These are phyloP conservation scores for Penicillium sp. DNA, from an alignment of 2,329 filamentous ascomycete genomes.

Conservation along the genomic window DNA sequence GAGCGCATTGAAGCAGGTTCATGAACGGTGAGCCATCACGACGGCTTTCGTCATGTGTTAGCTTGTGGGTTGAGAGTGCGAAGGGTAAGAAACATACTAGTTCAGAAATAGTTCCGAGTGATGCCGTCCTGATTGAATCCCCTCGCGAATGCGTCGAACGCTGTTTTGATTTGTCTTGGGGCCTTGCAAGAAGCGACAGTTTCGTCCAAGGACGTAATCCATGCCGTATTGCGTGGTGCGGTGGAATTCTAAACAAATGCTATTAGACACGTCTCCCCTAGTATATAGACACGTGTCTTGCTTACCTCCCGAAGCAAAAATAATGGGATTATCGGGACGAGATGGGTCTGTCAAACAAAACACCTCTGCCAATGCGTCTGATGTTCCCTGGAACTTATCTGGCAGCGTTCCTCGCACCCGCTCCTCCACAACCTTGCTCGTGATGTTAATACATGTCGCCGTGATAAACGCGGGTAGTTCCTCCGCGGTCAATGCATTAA, in stretches of 20 bases:
- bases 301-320: slow-evolving; percentile 74
- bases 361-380: slow-evolving; percentile 74
- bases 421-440: slow-evolving; percentile 68
- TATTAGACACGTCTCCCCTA: no score
- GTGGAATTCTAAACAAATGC: slow-evolving; percentile 64
- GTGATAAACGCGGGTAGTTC: slow-evolving; percentile 75
- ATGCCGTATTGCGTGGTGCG: slow-evolving; percentile 75
- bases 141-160: slow-evolving; percentile 66
- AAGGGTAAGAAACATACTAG: slow-evolving; percentile 55
- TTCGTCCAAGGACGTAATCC: slow-evolving; percentile 72
- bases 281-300: no score
- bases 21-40: slow-evolving; percentile 76
- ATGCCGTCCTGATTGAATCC: slow-evolving; percentile 66
- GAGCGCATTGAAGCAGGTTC: slow-evolving; percentile 74
- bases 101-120: slow-evolving; percentile 76
- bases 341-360: slow-evolving; percentile 78
- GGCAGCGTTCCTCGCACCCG: slow-evolving; percentile 71
- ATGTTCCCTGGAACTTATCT: slow-evolving; percentile 66
- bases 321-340: slow-evolving; percentile 72
- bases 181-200: slow-evolving; percentile 78
- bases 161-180: slow-evolving; percentile 69
- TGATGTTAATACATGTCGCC: slow-evolving; percentile 68
- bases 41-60: slow-evolving; percentile 48
- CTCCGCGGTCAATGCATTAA: slow-evolving; percentile 66
- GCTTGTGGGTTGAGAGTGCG: neutral